A percentile compares a stretch with the other conserved stretches of the same genome.
Conservation (phyloP, 2,329 filamentous ascomycete species). For the Chaetomium sp. region DNA sequence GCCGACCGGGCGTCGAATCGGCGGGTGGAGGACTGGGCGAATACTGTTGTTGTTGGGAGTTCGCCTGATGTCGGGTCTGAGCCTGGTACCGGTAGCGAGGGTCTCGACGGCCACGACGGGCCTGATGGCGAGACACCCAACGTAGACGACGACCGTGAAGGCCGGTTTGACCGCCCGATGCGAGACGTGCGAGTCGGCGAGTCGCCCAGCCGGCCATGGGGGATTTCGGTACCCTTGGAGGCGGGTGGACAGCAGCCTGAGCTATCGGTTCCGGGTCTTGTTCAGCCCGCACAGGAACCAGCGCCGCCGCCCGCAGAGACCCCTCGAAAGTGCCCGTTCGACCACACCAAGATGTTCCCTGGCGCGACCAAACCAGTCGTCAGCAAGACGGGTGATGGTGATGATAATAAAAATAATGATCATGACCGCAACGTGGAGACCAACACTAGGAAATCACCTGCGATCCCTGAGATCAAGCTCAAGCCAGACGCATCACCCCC, state of each 20-base stretch:
- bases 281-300: slow-evolving; percentile 37
- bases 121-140: not conserved
- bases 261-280: slow-evolving; percentile 50
- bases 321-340: slow-evolving; percentile 52
- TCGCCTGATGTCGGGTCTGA: slow-evolving; percentile 26
- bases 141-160: slow-evolving; percentile 52
- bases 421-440: not conserved
- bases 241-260: slow-evolving; percentile 38
- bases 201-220: slow-evolving; percentile 89
- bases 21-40: slow-evolving; percentile 80
- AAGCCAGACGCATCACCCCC: slow-evolving; percentile 27
- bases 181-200: slow-evolving; percentile 91
- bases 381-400: too few relatives aligned
- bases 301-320: slow-evolving; percentile 16
- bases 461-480: slow-evolving; percentile 17
- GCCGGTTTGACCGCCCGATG: slow-evolving; percentile 75
- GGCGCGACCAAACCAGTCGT: slow-evolving; percentile 5
- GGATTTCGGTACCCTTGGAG: slow-evolving; percentile 67
- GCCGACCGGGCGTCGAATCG: slow-evolving; percentile 53
- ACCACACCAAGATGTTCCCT: slow-evolving; percentile 27
- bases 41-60: slow-evolving; percentile 34
- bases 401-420: too few relatives aligned
- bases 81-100: not conserved
- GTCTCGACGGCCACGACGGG: too few relatives aligned
- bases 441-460: slow-evolving; percentile 15